phyloP scores from a whole-genome alignment of 306 rosid species.

The Lablab purpureus region DNA sequence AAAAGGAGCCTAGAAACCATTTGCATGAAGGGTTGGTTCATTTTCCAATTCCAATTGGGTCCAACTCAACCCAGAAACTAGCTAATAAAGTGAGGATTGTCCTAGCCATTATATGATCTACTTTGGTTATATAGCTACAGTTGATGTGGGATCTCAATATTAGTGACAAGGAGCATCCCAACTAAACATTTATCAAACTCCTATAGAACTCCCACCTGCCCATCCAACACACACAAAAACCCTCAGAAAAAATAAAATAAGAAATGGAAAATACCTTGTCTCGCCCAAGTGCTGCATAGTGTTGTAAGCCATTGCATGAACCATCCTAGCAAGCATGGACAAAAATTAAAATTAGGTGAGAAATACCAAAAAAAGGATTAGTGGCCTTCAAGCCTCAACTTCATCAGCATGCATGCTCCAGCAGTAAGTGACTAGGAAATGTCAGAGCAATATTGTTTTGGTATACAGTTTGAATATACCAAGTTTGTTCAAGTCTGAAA shows the following conservation, averaged over 20 bases:
- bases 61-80: neutral
- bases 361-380: conserved; percentile 25
- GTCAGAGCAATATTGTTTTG: neutral
- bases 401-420: conserved; percentile 33
- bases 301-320: conserved; percentile 99
- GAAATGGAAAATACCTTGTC: conserved; percentile 71
- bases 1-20: conserved; percentile 7
- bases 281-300: conserved; percentile 99
- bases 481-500: neutral
- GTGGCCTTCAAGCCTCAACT: conserved; percentile 37
- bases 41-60: neutral
- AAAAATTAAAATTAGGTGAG: conserved; percentile 26
- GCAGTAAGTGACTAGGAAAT: neutral
- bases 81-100: neutral
- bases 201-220: neutral
- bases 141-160: neutral
- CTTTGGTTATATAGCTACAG: neutral
- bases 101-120: neutral
- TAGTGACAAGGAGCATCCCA: neutral
- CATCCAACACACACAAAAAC: neutral
- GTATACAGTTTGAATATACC: neutral
- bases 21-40: conserved; percentile 1
- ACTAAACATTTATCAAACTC: conserved; percentile 18
- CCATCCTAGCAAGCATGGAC: conserved; percentile 77
- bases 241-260: neutral